Base-by-base conservation (phyloP, 139 green algal species). In the Zygnema cylindricum region DNA sequence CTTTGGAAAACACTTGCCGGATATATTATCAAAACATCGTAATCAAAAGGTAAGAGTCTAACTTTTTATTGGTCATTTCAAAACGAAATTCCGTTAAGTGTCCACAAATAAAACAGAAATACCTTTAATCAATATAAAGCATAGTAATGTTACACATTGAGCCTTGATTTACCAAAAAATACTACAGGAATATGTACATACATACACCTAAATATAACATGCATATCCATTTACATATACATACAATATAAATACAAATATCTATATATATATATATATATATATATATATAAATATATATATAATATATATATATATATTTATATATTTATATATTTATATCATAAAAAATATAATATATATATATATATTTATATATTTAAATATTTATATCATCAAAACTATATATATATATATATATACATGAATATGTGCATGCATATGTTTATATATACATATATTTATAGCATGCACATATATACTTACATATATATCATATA, bases 181-280 rank as follows among this genome's bases (percentile, higher is more conserved):
- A 73, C 57, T 73, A 73, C 30, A 25, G 25, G 30, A 32, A 11
- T 78, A 77, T 78, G 16, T 43, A 21, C 77, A 77, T 78, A 21
- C 23, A 85, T 25, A 85, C 23, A n/a, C n/a, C n/a, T n/a, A n/a
- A n/a, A n/a, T n/a, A n/a, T 54, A 39, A 69, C 77, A 85, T 77
- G 75, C 36, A 78, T 78, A 85, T 25, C 23, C n/a, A 21, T 77
- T 23, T 85, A 23, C 21, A 78, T 78, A 85, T 85, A 22, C 77
- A 82, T 82, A 82, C 55, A 73, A 73, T 25, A 73, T 73, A 73
- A 73, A 73, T 21, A 21, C 43, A 81, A 55, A 81, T 81, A 11
- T 21, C 21, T 81, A 81, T 81, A 81, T 81, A 11, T 81, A 81
- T 73, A 73, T 73, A 25, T 73, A 73, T 73, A 73, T 35, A 73